Evolutionary conservation across 768 basidiomycete genomes (phyloP).

Genomic region (Chalciporus chontae): DNA sequence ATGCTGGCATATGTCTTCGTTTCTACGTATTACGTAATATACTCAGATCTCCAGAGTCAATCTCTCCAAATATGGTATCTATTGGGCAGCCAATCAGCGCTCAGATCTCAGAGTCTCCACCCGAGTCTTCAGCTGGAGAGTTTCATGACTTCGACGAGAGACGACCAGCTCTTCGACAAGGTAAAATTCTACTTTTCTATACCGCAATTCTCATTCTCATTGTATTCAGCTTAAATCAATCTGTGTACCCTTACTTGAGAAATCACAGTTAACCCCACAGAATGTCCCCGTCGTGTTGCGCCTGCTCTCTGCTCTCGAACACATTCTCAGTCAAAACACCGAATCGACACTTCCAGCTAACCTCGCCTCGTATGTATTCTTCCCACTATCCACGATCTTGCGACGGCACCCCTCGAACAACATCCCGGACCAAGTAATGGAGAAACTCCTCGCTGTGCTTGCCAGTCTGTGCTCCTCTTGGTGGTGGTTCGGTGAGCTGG

Average conservation of each 20-base stretch:
- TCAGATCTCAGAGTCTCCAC: background rate
- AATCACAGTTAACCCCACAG: constrained; percentile 58
- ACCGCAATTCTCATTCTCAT: background rate
- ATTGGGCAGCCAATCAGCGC: too few species aligned
- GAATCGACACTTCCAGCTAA: constrained; percentile 45
- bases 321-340: constrained; percentile 42
- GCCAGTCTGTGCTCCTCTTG: constrained; percentile 61
- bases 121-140: background rate
- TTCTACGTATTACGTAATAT: too few species aligned
- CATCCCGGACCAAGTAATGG: constrained; percentile 78
- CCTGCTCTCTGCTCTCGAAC: constrained; percentile 54
- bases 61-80: too few species aligned
- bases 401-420: constrained; percentile 65
- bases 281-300: constrained; percentile 45
- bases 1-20: too few species aligned
- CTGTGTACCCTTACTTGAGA: constrained; percentile 79
- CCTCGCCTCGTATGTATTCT: constrained; percentile 80
- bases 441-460: constrained; percentile 63
- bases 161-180: constrained; percentile 34
- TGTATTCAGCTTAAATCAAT: constrained; percentile 52
- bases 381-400: constrained; percentile 82
- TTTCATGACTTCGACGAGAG: constrained; percentile 18
- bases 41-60: too few species aligned
- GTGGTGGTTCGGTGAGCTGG: constrained; percentile 80
- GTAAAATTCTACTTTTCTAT: constrained; percentile 26